Evolutionary conservation across 768 basidiomycete species (phyloP), one percentile per base, ranked within the genome.

Genomic region (Calvatia gigantea): DNA sequence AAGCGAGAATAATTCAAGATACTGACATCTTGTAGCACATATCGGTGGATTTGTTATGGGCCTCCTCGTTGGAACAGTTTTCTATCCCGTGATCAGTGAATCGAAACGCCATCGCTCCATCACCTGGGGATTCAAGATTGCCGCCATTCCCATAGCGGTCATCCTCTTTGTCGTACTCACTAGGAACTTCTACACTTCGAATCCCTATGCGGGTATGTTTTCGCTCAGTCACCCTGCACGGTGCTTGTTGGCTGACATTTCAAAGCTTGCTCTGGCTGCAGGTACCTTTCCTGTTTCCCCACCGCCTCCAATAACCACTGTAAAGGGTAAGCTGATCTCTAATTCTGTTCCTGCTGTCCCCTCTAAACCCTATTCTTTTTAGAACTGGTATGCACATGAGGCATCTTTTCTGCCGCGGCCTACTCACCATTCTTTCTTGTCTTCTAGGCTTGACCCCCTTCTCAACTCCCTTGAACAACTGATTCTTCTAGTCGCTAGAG

Each of bases 231-330:
- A 56, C 25, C 23, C 32, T n/a, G 57, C 49, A 6, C 19, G 15
- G 21, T 19, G 15, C 4, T 23, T 32, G 29, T 55, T 21, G 35
- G 38, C 47, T 58, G 9, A 60, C 37, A 5, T 43, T 53, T 53
- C n/a, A n/a, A n/a, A 91, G 92, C 91, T 27, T 94, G 91, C 67
- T 76, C 85, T 50, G 89, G 94, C 60, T 97, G 94, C 67, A 83
- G 91, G 47, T 97, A 91, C 68, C 72, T 97, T 4, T 94, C 91
- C 1, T 97, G 95, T 62, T 84, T 95, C 67, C 95, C 94, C 1
- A 88, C 86, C 6, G 69, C 75, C 31, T 71, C 80, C 0, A 92
- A 91, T 58, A 82, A 87, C 62, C 70, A 86, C 56, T 92, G 89
- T 63, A 66, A 80, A 72, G 81, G 81, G 77, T 79, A 62, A 15